Percentiles rank a stretch among this genome's conserved stretches.
Conservation (phyloP, 805 yeast species). For the Hermanozyma aechmeae region DNA sequence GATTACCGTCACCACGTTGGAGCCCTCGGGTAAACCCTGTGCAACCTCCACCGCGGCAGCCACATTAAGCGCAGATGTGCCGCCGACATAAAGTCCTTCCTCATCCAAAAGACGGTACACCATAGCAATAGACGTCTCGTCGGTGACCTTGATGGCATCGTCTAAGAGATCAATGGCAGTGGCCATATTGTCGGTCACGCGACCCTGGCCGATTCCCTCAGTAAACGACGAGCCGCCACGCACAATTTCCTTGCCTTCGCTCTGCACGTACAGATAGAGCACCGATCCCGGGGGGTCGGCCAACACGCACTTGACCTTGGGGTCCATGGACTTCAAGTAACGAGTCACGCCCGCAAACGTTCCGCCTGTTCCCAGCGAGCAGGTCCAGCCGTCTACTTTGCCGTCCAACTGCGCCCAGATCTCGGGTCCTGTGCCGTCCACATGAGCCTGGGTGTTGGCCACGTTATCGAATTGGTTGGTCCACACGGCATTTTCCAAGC, state of each 20-base stretch:
- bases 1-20: constrained; percentile 80
- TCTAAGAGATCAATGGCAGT: constrained; percentile 69
- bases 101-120: constrained; percentile 74
- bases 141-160: constrained; percentile 73
- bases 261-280: constrained; percentile 65
- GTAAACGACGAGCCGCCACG: constrained; percentile 82
- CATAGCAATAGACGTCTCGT: constrained; percentile 76
- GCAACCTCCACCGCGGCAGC: constrained; percentile 83
- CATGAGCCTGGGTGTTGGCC: constrained; percentile 85
- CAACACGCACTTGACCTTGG: constrained; percentile 51
- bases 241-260: constrained; percentile 58
- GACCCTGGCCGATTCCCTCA: constrained; percentile 94
- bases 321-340: constrained; percentile 60
- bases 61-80: constrained; percentile 84
- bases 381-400: constrained; percentile 74
- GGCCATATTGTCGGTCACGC: constrained; percentile 74
- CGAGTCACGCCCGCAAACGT: constrained; percentile 82
- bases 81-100: constrained; percentile 87
- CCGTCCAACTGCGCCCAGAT: constrained; percentile 81
- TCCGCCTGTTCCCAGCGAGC: constrained; percentile 92
- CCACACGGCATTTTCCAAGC: constrained; percentile 75
- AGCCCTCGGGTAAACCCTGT: constrained; percentile 59
- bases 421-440: constrained; percentile 88
- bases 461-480: constrained; percentile 84
- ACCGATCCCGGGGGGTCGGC: constrained; percentile 96